phyloP scores from a whole-genome alignment of 345 rosid species.

The Punica granatum region DNA sequence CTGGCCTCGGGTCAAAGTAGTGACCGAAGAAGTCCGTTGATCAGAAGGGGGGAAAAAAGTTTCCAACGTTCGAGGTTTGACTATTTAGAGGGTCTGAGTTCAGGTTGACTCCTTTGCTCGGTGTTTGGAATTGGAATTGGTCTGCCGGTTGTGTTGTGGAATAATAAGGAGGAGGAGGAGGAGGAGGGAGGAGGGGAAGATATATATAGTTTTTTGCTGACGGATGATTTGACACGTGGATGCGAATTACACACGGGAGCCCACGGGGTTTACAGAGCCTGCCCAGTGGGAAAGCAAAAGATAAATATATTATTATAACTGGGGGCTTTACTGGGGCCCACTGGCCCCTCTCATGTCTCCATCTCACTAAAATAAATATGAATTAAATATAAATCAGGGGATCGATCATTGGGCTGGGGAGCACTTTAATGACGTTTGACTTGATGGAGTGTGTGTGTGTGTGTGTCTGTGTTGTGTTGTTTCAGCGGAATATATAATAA shows the following conservation, averaged over 20 bases:
- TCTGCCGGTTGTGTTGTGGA: background rate
- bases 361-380: no score
- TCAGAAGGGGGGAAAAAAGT: background rate
- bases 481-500: no score
- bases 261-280: background rate
- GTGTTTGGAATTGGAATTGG: background rate
- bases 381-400: no score
- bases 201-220: background rate
- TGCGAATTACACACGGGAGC: background rate
- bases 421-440: no score
- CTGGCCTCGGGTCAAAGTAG: background rate
- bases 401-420: no score
- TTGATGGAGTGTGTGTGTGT: no score
- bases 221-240: background rate
- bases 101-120: background rate
- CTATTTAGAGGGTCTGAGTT: background rate
- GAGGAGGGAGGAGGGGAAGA: background rate
- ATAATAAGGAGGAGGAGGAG: background rate
- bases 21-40: slow-evolving; percentile 1
- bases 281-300: background rate
- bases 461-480: no score
- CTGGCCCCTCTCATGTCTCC: no score
- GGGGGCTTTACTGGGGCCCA: no score
- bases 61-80: background rate
- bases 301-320: no score